phyloP scores from a whole-genome alignment of 345 rosid genomes.

The Aquilaria sinensis region DNA sequence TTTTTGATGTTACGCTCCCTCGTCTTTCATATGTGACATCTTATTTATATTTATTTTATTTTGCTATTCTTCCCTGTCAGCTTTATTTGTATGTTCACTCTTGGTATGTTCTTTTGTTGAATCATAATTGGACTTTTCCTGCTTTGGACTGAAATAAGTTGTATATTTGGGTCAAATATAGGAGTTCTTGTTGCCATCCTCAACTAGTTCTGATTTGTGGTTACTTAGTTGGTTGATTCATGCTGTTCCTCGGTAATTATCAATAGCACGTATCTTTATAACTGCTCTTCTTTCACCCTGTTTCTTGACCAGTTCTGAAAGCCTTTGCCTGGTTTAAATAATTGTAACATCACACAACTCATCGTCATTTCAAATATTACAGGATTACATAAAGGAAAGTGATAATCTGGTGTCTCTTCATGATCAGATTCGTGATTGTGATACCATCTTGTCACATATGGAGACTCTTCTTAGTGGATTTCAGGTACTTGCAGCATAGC shows the following conservation, averaged over 20 bases:
- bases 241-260: no score
- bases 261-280: no score
- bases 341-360: not conserved
- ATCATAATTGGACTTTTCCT: not conserved
- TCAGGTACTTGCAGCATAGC: slow-evolving; percentile 44
- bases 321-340: no score
- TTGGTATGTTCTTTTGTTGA: not conserved
- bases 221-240: no score
- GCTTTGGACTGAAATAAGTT: not conserved
- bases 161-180: not conserved
- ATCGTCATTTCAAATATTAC: slow-evolving; percentile 15
- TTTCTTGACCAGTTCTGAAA: not conserved
- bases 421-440: slow-evolving; percentile 95
- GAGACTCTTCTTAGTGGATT: slow-evolving; percentile 94
- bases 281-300: no score
- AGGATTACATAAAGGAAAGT: slow-evolving; percentile 98
- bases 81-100: not conserved
- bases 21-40: not conserved
- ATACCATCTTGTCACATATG: slow-evolving; percentile 89
- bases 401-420: slow-evolving; percentile 94
- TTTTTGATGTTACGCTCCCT: not conserved
- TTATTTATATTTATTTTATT: not conserved
- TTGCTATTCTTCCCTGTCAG: not conserved
- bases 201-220: no score
- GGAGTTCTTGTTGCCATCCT: no score